Evolutionary conservation across 2,329 filamentous ascomycete genomes (phyloP).

Genomic region (Graphilbum fragrans): DNA sequence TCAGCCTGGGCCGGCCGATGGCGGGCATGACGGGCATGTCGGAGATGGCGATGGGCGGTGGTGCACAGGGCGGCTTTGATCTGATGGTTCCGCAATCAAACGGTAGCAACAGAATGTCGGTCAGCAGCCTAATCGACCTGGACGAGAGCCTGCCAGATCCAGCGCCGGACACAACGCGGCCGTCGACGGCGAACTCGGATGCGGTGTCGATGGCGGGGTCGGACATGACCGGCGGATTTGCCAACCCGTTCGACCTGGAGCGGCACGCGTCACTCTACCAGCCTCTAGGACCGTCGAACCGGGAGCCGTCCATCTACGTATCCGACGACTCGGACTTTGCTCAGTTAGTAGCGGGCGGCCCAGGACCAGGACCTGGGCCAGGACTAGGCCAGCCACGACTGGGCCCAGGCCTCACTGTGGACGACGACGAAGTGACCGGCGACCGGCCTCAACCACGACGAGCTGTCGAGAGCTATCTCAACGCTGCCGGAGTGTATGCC

Average conservation of each 20-base stretch:
- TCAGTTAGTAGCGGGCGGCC: constrained; percentile 12
- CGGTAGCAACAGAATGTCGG: constrained; percentile 20
- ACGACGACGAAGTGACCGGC: neutral
- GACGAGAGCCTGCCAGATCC: constrained; percentile 29
- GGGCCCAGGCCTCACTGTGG: neutral
- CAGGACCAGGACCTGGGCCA: neutral
- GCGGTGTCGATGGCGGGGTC: constrained; percentile 43
- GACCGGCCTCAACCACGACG: constrained; percentile 2
- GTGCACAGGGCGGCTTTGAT: constrained; percentile 18
- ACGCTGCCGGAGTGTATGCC: constrained; percentile 13
- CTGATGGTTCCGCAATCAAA: constrained; percentile 12
- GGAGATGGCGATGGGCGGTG: constrained; percentile 13
- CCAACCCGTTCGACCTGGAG: constrained; percentile 51
- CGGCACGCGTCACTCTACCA: constrained; percentile 45
- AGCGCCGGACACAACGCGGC: constrained; percentile 36
- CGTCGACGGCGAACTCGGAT: constrained; percentile 49
- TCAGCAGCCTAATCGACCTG: constrained; percentile 23
- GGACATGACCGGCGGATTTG: constrained; percentile 35
- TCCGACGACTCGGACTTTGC: constrained; percentile 44
- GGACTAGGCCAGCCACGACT: neutral
- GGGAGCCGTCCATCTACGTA: constrained; percentile 49
- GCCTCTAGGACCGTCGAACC: constrained; percentile 18
- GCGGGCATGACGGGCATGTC: constrained; percentile 26
- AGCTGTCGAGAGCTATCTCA: constrained; percentile 16
- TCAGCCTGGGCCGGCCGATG: neutral